Percentiles rank a stretch among this genome's conserved stretches.
These are phyloP conservation scores for Rhizopogon salebrosus DNA, from an alignment of 768 basidiomycete species.

Conservation along the genomic window DNA sequence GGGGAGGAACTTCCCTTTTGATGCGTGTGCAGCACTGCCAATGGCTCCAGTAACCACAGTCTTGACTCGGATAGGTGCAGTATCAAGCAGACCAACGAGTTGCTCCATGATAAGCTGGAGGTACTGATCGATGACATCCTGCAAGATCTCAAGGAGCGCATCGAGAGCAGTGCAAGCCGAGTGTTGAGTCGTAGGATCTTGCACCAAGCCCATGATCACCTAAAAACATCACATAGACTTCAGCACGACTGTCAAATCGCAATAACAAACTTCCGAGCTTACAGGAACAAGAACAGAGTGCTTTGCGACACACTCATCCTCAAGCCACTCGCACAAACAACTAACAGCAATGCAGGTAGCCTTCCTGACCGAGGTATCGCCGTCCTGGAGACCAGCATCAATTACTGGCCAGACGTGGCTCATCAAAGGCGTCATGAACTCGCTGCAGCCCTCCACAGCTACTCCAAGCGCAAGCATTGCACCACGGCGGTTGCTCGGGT, in stretches of 20 bases:
- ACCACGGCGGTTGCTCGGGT: conserved; percentile 78
- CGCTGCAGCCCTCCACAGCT: conserved; percentile 94
- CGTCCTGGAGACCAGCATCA: conserved; percentile 81
- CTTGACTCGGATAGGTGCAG: conserved; percentile 83
- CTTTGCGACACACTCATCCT: conserved; percentile 83
- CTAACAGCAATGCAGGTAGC: conserved; percentile 95
- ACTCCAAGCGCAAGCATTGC: conserved; percentile 96
- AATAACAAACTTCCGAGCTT: conserved; percentile 16
- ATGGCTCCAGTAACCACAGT: conserved; percentile 96
- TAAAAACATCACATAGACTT: conserved; percentile 21
- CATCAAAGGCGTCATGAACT: conserved; percentile 95
- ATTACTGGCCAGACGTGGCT: conserved; percentile 90
- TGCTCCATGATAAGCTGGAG: conserved; percentile 93
- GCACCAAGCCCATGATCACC: conserved; percentile 89
- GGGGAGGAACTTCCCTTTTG: conserved; percentile 83
- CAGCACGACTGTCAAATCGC: background rate
- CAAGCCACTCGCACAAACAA: conserved; percentile 95
- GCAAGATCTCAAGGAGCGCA: conserved; percentile 90
- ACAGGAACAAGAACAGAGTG: conserved; percentile 86
- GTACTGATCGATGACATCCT: conserved; percentile 87
- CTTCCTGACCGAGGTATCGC: conserved; percentile 82
- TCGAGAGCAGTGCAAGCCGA: conserved; percentile 97
- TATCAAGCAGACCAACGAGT: conserved; percentile 80
- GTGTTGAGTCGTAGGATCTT: conserved; percentile 81
- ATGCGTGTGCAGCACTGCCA: conserved; percentile 95